Conservation (phyloP, 2,329 filamentous ascomycete species). For the Penicillium griseofulvum region DNA sequence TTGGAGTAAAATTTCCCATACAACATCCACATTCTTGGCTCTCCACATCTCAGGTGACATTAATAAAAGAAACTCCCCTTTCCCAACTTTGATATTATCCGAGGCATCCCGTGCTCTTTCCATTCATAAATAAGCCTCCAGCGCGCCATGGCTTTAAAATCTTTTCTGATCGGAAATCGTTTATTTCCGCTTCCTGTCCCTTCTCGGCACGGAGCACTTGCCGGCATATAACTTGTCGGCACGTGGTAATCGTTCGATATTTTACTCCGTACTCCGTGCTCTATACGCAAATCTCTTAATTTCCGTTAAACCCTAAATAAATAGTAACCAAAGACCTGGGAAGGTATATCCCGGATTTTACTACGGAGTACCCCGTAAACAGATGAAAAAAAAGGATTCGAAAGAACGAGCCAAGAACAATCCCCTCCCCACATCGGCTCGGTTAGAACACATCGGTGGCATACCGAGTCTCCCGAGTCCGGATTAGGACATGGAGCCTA, state of each 20-base stretch:
- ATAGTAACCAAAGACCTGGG: not conserved
- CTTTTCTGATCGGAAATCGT: not conserved
- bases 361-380: too few species aligned
- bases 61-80: slow-evolving; percentile 8
- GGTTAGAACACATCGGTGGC: slow-evolving; percentile 4
- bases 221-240: not conserved
- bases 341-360: not conserved
- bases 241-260: not conserved
- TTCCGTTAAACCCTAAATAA: not conserved
- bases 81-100: slow-evolving; percentile 1
- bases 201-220: slow-evolving; percentile 3
- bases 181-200: not conserved
- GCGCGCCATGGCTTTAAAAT: not conserved
- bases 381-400: not conserved
- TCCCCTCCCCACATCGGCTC: slow-evolving; percentile 11
- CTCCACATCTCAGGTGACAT: not conserved
- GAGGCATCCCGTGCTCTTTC: slow-evolving; percentile 2
- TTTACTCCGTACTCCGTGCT: not conserved
- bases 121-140: not conserved
- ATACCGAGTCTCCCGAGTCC: slow-evolving; percentile 11
- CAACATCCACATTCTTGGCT: not conserved
- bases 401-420: slow-evolving; percentile 5
- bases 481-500: slow-evolving; percentile 1
- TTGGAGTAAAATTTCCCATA: too few species aligned
- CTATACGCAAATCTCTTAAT: not conserved